Percentiles rank a stretch among this genome's conserved stretches.
Conservation (phyloP, 2,329 filamentous ascomycete genomes). For the Sarocladiaceae sp. region DNA sequence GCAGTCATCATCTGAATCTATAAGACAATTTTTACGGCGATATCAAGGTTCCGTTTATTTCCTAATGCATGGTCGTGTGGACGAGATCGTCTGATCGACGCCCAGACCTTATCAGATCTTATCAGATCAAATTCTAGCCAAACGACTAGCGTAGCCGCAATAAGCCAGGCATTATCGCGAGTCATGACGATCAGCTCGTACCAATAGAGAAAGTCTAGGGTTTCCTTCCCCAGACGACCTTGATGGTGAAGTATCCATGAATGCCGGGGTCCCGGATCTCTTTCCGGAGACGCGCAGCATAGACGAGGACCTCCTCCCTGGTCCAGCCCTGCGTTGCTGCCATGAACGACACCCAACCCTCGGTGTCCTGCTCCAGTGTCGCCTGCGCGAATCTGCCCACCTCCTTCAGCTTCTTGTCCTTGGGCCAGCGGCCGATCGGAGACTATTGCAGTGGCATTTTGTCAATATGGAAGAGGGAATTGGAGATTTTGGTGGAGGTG, state of each 20-base stretch:
- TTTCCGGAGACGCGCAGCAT: slow-evolving; percentile 18
- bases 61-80: too few relatives aligned
- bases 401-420: slow-evolving; percentile 35
- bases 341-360: slow-evolving; percentile 23
- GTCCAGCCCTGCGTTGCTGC: slow-evolving; percentile 18
- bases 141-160: too few relatives aligned
- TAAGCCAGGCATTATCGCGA: too few relatives aligned
- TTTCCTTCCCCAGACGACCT: slow-evolving; percentile 21
- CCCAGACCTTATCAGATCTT: too few relatives aligned
- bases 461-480: not conserved
- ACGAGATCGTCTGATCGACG: too few relatives aligned
- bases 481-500: not conserved
- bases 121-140: too few relatives aligned
- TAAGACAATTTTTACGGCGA: too few relatives aligned
- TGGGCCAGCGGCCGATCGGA: slow-evolving; percentile 38
- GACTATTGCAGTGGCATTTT: not conserved
- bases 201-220: too few relatives aligned
- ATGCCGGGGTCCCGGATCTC: slow-evolving; percentile 11
- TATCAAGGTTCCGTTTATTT: too few relatives aligned
- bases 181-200: too few relatives aligned
- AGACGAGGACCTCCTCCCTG: slow-evolving; percentile 19
- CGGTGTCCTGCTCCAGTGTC: slow-evolving; percentile 26
- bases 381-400: slow-evolving; percentile 27
- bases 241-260: slow-evolving; percentile 19
- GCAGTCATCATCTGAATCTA: too few relatives aligned